Evolutionary conservation across 139 green algal genomes (phyloP), one percentile per base, ranked within the genome.

Genomic region (Mesotaenium endlicherianum): DNA sequence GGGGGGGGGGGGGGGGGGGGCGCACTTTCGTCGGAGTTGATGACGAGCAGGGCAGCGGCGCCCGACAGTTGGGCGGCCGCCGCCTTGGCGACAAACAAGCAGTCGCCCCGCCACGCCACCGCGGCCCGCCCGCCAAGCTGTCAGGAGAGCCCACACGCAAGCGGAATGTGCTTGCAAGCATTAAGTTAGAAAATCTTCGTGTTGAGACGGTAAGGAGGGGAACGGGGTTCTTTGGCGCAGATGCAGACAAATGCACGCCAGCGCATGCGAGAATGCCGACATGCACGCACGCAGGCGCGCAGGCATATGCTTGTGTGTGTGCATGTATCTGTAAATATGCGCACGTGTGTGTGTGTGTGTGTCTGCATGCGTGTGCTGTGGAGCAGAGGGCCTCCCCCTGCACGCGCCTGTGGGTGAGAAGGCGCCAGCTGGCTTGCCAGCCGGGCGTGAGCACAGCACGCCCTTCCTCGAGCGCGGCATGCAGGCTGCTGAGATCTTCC

Each of bases 1-100:
- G 26, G 20, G 26, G 26, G 53, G 26, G 53, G 26, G 53, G 53
- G 26, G 26, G 53, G 53, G 11, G 43, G 60, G 17, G 41, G 41
- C 8, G 20, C 53, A 84, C 77, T 57, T 43, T 70, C 42, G 43
- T 59, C 77, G 3, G 30, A 79, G 77, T 78, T 84, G 38, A 84
- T 74, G 60, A 84, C 77, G 47, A 84, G 58, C 3, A 58, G 59
- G 38, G 38, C 77, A 64, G 31, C 42, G 30, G 77, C 77, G 34
- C 77, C 77, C 20, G 20, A n/a, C 0, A 55, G 42, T 53, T 84
- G 77, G 2, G 36, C 77, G 17, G 40, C n/a, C 16, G 17, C 34
- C 36, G 77, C 77, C 36, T 84, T 84, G 16, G 26, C 17, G 45
- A 57, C 26, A 34, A 84, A 84, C 11, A 80, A 38, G 58, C 77